Base-by-base conservation (phyloP, 2,329 filamentous ascomycete species). In the Xylariales sp. region DNA sequence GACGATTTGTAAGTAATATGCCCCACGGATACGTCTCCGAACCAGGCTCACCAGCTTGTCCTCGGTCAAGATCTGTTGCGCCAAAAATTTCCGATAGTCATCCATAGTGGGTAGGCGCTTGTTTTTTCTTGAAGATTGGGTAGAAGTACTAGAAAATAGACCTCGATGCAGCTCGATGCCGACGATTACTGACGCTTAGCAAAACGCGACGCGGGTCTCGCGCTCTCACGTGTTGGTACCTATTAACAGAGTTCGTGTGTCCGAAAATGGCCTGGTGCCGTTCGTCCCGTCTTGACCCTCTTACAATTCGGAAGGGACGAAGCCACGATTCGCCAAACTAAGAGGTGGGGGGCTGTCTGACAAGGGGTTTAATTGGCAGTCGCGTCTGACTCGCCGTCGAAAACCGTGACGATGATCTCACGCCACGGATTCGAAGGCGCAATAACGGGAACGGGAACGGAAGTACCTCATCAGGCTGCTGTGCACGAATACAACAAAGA, bases 1-100 rank as follows among this genome's bases (percentile, higher is more conserved):
- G 18, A 28, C n/a, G 10, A 19, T 38, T 57, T 44, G 56, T 44
- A 35, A 10, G 6, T 14, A 46, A 46, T 33, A 45, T 6, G 20
- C n/a, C n/a, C n/a, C n/a, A n/a, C n/a, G n/a, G n/a, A n/a, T n/a
- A n/a, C n/a, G n/a, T n/a, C n/a, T n/a, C n/a, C n/a, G n/a, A n/a
- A n/a, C n/a, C n/a, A n/a, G n/a, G n/a, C 78, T 57, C 64, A 91
- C 86, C 48, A 84, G 75, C 49, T 79, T 79, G 50, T 82, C 79
- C 57, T 95, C 87, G 44, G 80, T 83, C 48, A 95, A 72, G 43
- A 95, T 75, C 55, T 83, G 79, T 52, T 82, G 80, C 4, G 86
- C 85, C 5, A 95, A 75, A 54, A 81, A 91, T 43, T 80, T 82
- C 50, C 72, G 80, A 57, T 87, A 82, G 49, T 84, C 78, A 2